These are phyloP conservation scores for Mercurialis annua DNA, from an alignment of 345 rosid genomes.

Conservation along the genomic window DNA sequence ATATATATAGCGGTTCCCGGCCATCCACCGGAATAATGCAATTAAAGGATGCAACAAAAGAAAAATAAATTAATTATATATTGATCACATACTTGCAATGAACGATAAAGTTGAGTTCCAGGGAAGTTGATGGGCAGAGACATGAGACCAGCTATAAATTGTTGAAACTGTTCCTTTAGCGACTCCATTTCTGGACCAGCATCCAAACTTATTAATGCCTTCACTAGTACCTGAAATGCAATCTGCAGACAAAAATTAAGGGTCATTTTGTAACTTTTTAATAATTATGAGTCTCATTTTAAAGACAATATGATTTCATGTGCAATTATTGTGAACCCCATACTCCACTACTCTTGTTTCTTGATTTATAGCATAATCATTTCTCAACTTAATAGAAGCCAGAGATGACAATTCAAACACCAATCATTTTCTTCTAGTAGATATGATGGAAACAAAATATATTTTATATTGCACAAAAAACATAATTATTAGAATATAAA, in stretches of 20 bases:
- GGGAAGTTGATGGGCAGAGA: conserved; percentile 83
- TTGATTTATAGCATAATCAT: conserved; percentile 32
- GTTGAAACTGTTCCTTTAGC: conserved; percentile 69
- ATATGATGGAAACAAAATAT: neutral
- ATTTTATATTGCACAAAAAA: no score
- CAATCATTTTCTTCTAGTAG: conserved; percentile 25
- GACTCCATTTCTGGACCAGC: conserved; percentile 69
- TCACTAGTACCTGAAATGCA: conserved; percentile 84
- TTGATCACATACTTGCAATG: conserved; percentile 57
- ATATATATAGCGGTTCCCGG: no score
- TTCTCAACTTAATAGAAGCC: conserved; percentile 28
- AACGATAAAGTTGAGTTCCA: conserved; percentile 81
- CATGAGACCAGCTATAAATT: conserved; percentile 86
- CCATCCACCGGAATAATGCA: no score
- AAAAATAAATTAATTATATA: no score
- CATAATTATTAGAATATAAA: no score
- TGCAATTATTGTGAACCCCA: conserved; percentile 44
- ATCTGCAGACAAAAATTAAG: conserved; percentile 42
- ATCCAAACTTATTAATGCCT: conserved; percentile 86
- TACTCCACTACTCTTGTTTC: conserved; percentile 21
- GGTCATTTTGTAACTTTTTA: conserved; percentile 7
- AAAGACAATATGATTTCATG: conserved; percentile 43
- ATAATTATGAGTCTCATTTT: conserved; percentile 33
- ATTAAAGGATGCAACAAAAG: no score
- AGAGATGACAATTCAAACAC: conserved; percentile 30